Evolutionary conservation across 2,329 filamentous ascomycete genomes (phyloP), one percentile per base, ranked within the genome.

Genomic region (Tolypocladium sp.): DNA sequence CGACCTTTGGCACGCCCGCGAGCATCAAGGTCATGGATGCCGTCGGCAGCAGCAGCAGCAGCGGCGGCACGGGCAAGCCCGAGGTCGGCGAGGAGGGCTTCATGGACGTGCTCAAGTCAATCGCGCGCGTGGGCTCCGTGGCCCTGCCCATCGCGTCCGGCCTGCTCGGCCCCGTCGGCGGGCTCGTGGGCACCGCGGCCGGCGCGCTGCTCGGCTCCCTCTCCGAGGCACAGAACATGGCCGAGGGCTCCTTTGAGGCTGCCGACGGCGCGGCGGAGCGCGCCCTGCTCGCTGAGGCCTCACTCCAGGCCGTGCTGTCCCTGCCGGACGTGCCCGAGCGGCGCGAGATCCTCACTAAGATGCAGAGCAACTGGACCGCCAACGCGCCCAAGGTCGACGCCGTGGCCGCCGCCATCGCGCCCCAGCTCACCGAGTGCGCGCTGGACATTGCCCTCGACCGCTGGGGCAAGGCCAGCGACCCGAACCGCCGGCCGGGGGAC

Each of bases 341-440:
- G 9, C 27, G 3, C 1, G 49, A 52, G 49, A 52, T 52, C 17
- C 49, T 52, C 30, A 13, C 8, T 30, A 52, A 52, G 49, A 52
- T 52, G 49, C 27, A 52, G 27, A 5, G 0, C 1, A 52, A 6
- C 22, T 68, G 57, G 59, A 41, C 51, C 9, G 22, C 3, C 3
- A 56, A 52, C 22, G 44, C 57, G n/a, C 59, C 59, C 2, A 59
- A 60, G 8, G 13, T 61, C 20, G 59, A 64, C 13, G 42, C 9
- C 20, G 46, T 65, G 3, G 62, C 59, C 17, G 49, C 54, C 17
- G 44, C 22, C 35, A 10, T 63, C 3, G 41, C 55, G 17, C 58
- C 60, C 1, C 33, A 46, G 2, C n/a, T 64, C 7, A 25, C 59
- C 3, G 52, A 62, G 54, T 63, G 52, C 25, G 60, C 59, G 25